Percentiles rank a stretch among this genome's conserved stretches.
phyloP scores from a whole-genome alignment of 140 eudicot genomes.

The Ambrosia hybrid region DNA sequence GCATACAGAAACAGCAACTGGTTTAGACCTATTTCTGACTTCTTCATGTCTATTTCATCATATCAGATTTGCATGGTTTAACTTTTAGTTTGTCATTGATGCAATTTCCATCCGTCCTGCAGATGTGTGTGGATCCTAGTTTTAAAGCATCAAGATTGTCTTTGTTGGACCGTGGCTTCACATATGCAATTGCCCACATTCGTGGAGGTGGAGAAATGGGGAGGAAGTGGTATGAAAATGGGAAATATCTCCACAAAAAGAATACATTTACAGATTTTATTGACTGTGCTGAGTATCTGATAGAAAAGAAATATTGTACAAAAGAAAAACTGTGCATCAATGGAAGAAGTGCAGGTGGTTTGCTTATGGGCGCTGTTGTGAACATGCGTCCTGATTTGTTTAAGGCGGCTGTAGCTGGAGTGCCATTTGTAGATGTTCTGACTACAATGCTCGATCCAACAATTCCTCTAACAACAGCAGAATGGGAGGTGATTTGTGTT shows the following conservation, averaged over 20 bases:
- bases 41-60: constrained; percentile 1
- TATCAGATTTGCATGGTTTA: constrained; percentile 19
- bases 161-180: constrained; percentile 83
- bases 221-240: constrained; percentile 86
- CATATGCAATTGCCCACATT: constrained; percentile 69
- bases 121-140: constrained; percentile 74
- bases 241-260: constrained; percentile 64
- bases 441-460: constrained; percentile 98
- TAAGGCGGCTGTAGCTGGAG: constrained; percentile 92
- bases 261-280: constrained; percentile 88
- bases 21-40: not conserved
- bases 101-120: constrained; percentile 33
- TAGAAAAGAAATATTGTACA: constrained; percentile 71
- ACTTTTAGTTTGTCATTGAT: constrained; percentile 13
- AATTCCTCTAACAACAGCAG: constrained; percentile 91
- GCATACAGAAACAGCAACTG: not conserved
- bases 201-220: constrained; percentile 99
- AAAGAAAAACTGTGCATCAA: constrained; percentile 84
- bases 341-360: constrained; percentile 98
- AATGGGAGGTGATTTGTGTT: constrained; percentile 75
- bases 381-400: constrained; percentile 93
- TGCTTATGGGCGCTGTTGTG: constrained; percentile 87
- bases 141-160: constrained; percentile 82
- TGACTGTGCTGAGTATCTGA: constrained; percentile 72
- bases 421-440: constrained; percentile 92